Evolutionary conservation across 176 grass and related monocot genomes (phyloP).

Genomic region (Phragmites australis): DNA sequence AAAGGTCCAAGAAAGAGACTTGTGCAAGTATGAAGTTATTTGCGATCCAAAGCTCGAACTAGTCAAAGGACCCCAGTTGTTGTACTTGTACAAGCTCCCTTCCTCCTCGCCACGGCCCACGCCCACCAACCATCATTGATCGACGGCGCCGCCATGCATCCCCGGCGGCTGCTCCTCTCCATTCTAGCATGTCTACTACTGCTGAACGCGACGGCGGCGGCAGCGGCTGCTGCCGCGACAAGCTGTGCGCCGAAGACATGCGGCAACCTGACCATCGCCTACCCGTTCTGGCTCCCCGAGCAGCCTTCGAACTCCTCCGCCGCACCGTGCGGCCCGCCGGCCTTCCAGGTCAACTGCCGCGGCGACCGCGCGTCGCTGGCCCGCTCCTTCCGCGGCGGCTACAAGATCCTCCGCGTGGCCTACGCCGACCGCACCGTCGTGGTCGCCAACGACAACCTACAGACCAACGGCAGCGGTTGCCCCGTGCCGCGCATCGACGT

Average conservation of each 20-base stretch:
- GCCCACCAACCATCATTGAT: background rate
- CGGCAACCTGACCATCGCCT: slow-evolving; percentile 49
- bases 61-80: background rate
- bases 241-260: slow-evolving; percentile 33
- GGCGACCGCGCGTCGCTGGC: background rate
- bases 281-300: slow-evolving; percentile 55
- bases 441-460: slow-evolving; percentile 42
- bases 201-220: background rate
- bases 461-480: slow-evolving; percentile 37
- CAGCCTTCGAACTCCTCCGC: background rate
- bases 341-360: slow-evolving; percentile 50
- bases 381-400: slow-evolving; percentile 16
- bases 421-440: slow-evolving; percentile 43
- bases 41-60: background rate
- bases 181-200: background rate
- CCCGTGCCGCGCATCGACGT: slow-evolving; percentile 39
- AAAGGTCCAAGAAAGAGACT: background rate
- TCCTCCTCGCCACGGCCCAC: background rate
- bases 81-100: background rate
- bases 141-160: background rate
- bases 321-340: slow-evolving; percentile 39
- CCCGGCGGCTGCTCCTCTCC: background rate
- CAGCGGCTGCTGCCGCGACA: background rate
- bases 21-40: background rate
- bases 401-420: slow-evolving; percentile 47